phyloP scores from a whole-genome alignment of 129 eudicot species.

The carrot (Daucus carota) region DH1_v3.0 NC_030381.2:1924501-1925000 shows the following conservation, averaged over 20 bases:
- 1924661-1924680: not conserved
- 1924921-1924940: not conserved
- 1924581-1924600: no score
- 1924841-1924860: not conserved
- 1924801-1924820: not conserved
- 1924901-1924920: conserved; percentile 7
- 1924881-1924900: not conserved
- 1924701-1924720: not conserved
- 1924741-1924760: not conserved
- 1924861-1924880: not conserved
- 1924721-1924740: not conserved
- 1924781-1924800: not conserved
- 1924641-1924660: not conserved
- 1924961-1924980: not conserved
- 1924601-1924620: not conserved
- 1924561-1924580: not conserved
- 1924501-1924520: not conserved
- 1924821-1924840: not conserved
- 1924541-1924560: not conserved
- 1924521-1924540: not conserved
- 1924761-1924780: not conserved
- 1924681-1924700: not conserved
- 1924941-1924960: not conserved
- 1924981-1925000: not conserved
- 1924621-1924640: not conserved